Conservation (phyloP, 768 basidiomycete genomes). For the Kwoniella newhampshirensis region DNA sequence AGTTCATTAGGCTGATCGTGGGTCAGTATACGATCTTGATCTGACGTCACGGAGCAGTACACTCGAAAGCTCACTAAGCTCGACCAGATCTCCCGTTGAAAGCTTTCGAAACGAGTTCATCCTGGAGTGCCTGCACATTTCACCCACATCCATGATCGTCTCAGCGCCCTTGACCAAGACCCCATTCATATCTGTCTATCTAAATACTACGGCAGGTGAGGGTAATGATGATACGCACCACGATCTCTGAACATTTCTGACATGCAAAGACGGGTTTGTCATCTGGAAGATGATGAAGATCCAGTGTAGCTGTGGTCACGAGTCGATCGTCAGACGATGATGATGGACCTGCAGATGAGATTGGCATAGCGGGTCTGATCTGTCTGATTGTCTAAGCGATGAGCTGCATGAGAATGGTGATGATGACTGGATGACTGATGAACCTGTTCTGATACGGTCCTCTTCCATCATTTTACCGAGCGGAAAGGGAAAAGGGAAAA, state of each 20-base stretch:
- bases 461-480: too few relatives aligned
- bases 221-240: conserved; percentile 12
- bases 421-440: too few relatives aligned
- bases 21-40: background rate
- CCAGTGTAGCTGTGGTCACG: conserved; percentile 2
- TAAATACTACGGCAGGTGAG: too few relatives aligned
- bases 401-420: too few relatives aligned
- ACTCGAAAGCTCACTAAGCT: conserved; percentile 44
- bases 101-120: conserved; percentile 52
- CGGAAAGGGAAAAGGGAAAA: too few relatives aligned
- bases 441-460: too few relatives aligned
- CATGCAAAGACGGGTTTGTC: conserved; percentile 37
- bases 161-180: too few relatives aligned
- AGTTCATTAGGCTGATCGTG: conserved; percentile 45
- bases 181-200: too few relatives aligned
- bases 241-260: conserved; percentile 31
- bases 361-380: too few relatives aligned
- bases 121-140: conserved; percentile 40
- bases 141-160: too few relatives aligned
- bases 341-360: too few relatives aligned
- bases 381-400: too few relatives aligned
- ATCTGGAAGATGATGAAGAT: conserved; percentile 38
- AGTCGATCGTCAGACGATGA: background rate
- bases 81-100: conserved; percentile 48
- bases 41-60: background rate